Base-by-base conservation (phyloP, 768 basidiomycete genomes). In the Tubosaeta brunneosetosa region DNA sequence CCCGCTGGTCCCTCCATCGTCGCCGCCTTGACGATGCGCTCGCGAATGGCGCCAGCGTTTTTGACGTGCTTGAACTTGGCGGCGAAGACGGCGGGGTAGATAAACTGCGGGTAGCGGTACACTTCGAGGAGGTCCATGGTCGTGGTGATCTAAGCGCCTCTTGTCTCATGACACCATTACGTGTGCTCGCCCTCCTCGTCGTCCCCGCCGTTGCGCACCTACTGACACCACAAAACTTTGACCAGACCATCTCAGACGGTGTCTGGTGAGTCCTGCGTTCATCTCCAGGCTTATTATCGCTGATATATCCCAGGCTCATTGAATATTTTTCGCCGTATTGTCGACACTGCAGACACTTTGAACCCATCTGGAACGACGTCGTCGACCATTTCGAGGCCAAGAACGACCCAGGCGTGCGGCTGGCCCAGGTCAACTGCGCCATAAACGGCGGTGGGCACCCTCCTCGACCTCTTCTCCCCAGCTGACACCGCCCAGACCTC, bases 241-340 rank as follows among this genome's bases (percentile, higher is more conserved):
- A 77, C 10, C 51, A 71, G 13, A 74, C 79, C 0, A 75, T 81
- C 17, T 60, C 76, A 0, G 60, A 75, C 0, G 88, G 87, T n/a
- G 71, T 83, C 4, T 89, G 85, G 86, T 79, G 43, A 6, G 74
- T 61, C 40, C 27, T 6, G 13, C 12, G 12, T 2, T 9, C 13
- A 4, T 26, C 14, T 17, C n/a, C 1, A 25, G 14, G 9, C 13
- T 7, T 12, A 14, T 26, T 6, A 7, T 14, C 5, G 14, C 25
- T 26, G 22, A 25, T 42, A 14, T 42, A 25, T 42, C 41, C 13
- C 25, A 42, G 41, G 41, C 26, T 42, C 12, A 16, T 42, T 22
- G 36, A 95, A 61, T 86, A 89, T 67, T 97, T 82, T 66, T 93
- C 90, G 1, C 94, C 94, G 0, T 86, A 84, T 62, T 97, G 94